Base-by-base conservation (phyloP, 2,329 filamentous ascomycete species). In the Paraphaeosphaeria sporulosa region DNA sequence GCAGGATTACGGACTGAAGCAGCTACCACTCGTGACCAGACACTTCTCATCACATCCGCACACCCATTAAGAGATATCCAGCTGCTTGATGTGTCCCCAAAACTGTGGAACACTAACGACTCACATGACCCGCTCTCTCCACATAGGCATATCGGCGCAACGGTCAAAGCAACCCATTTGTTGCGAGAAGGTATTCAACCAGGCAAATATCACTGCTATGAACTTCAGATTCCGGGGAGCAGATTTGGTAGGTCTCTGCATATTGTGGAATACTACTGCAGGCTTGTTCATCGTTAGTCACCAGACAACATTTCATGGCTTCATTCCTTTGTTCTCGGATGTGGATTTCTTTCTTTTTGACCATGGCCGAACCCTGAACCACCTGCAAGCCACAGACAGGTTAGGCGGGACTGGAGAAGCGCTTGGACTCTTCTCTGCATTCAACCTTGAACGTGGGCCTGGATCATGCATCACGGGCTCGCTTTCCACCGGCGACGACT, bases 371-470 rank as follows among this genome's bases (percentile, higher is more conserved):
- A 43, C 15, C 25, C 27, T 23, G n/a, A 19, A n/a, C n/a, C 36
- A 36, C 25, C 42, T 8, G 19, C 19, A 46, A 55, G 52, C 52
- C 52, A 47, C 52, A 25, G 1, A 13, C 34, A 30, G 15, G 38
- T 25, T 19, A 46, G 25, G 13, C 4, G 12, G 19, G 10, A 25
- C 47, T 23, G 13, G 12, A 38, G 10, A 30, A 46, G 27, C 17
- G 42, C n/a, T 36, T 55, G 40, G 52, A 23, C n/a, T 36, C 30
- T 32, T 21, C 8, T 53, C 21, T 17, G 19, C 34, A 49, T 56
- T 49, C 43, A 56, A 48, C 44, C 54, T 38, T 21, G 15, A 15
- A 12, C 40, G 36, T 30, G 54, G 54, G 34, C 23, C 44, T 47
- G 43, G 12, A 32, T 42, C 44, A 56, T 23, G 34, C 19, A 23